phyloP scores from a whole-genome alignment of 257 asterid species.

The Salvia splendens region DNA sequence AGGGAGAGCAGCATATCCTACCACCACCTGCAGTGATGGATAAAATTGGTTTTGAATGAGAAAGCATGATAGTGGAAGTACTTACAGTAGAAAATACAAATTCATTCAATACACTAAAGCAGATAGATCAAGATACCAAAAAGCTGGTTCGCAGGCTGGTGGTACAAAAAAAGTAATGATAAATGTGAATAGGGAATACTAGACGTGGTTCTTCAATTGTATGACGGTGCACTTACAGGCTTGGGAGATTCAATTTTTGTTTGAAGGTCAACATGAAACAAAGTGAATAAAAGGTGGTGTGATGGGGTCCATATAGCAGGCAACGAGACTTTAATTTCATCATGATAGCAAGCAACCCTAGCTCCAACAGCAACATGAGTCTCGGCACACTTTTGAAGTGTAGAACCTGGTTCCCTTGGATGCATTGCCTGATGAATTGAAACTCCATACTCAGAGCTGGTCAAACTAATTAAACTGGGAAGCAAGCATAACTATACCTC shows the following conservation, averaged over 20 bases:
- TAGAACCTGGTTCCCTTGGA: constrained; percentile 77
- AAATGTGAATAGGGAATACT: constrained; percentile 17
- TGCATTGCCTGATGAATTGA: constrained; percentile 74
- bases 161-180: constrained; percentile 25
- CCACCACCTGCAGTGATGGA: constrained; percentile 70
- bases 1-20: constrained; percentile 93
- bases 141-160: constrained; percentile 11
- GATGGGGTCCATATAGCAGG: constrained; percentile 92
- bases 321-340: constrained; percentile 91
- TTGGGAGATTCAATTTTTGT: constrained; percentile 95
- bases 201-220: constrained; percentile 29
- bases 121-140: constrained; percentile 22
- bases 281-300: constrained; percentile 96
- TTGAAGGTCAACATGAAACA: constrained; percentile 95
- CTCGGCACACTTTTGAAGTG: constrained; percentile 75
- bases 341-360: constrained; percentile 94
- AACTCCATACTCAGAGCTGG: constrained; percentile 33
- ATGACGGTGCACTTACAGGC: constrained; percentile 67
- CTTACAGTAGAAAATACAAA: constrained; percentile 19
- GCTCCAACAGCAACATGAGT: constrained; percentile 97
- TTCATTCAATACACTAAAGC: constrained; percentile 20
- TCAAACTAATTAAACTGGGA: constrained; percentile 33
- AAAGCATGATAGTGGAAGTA: constrained; percentile 19
- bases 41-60: constrained; percentile 34
- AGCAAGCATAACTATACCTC: constrained; percentile 64